phyloP scores from a whole-genome alignment of 306 rosid genomes.

The Oxytropis ochrocephala region DNA sequence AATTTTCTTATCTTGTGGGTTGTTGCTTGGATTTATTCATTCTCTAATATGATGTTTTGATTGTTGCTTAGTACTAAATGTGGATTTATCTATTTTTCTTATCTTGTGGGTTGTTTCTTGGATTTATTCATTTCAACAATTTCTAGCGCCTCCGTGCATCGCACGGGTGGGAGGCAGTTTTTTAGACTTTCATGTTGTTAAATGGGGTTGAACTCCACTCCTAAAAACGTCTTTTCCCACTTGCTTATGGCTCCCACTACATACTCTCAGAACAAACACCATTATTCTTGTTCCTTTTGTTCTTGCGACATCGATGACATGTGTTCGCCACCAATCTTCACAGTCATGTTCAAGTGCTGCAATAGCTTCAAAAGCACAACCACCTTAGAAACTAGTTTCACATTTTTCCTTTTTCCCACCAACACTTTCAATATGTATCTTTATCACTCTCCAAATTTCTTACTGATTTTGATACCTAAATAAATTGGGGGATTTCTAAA shows the following conservation, averaged over 20 bases:
- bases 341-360: constrained; percentile 92
- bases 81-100: too few relatives aligned
- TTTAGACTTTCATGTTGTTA: constrained; percentile 35
- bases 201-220: constrained; percentile 39
- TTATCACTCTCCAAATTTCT: constrained; percentile 35
- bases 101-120: too few relatives aligned
- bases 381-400: constrained; percentile 95
- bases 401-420: constrained; percentile 67
- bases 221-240: constrained; percentile 31
- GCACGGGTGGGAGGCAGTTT: too few relatives aligned
- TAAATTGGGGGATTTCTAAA: too few relatives aligned
- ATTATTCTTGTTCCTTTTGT: neutral
- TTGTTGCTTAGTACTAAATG: too few relatives aligned
- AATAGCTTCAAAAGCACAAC: constrained; percentile 83
- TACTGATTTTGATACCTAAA: constrained; percentile 10
- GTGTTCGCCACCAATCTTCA: constrained; percentile 91
- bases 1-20: too few relatives aligned
- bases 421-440: too few relatives aligned
- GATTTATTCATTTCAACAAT: too few relatives aligned
- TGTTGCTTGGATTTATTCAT: too few relatives aligned
- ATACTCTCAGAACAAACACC: constrained; percentile 31
- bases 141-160: too few relatives aligned
- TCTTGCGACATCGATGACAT: constrained; percentile 82
- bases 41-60: too few relatives aligned
- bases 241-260: constrained; percentile 43